Conservation (phyloP, 306 rosid genomes). For the Notholithocarpus densiflorus region DNA sequence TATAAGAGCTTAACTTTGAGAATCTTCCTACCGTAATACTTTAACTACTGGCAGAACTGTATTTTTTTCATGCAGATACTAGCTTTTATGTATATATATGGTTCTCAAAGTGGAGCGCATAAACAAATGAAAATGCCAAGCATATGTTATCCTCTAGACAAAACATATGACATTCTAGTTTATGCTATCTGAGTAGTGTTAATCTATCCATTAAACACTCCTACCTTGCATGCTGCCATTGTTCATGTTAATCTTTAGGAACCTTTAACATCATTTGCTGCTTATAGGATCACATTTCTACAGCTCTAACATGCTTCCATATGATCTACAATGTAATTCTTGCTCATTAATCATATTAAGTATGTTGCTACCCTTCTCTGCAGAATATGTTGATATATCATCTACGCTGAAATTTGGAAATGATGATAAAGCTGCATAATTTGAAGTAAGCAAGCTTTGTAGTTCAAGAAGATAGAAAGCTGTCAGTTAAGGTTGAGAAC, state of each 20-base stretch:
- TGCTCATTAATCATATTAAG: background rate
- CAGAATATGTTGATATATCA: slow-evolving; percentile 26
- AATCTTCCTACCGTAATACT: too few species aligned
- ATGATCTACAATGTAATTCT: background rate
- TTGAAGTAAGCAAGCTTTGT: slow-evolving; percentile 2
- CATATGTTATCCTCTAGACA: too few species aligned
- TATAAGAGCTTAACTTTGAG: too few species aligned
- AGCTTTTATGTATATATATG: too few species aligned
- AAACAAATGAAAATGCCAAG: too few species aligned
- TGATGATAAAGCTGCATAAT: background rate
- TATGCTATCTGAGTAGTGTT: too few species aligned
- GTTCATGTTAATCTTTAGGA: background rate
- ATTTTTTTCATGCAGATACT: too few species aligned
- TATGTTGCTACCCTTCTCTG: slow-evolving; percentile 28
- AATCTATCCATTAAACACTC: background rate
- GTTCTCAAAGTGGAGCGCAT: too few species aligned
- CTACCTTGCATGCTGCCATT: background rate
- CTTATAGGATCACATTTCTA: background rate
- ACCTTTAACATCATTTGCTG: background rate
- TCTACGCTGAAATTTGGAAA: slow-evolving; percentile 7
- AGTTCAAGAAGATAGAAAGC: slow-evolving; percentile 4
- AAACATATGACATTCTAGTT: too few species aligned
- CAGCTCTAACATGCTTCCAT: background rate
- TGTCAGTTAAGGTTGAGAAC: slow-evolving; percentile 9
- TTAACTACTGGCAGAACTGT: too few species aligned